Conservation (phyloP, 306 rosid genomes). For the Vigna reflexopilosa region DNA sequence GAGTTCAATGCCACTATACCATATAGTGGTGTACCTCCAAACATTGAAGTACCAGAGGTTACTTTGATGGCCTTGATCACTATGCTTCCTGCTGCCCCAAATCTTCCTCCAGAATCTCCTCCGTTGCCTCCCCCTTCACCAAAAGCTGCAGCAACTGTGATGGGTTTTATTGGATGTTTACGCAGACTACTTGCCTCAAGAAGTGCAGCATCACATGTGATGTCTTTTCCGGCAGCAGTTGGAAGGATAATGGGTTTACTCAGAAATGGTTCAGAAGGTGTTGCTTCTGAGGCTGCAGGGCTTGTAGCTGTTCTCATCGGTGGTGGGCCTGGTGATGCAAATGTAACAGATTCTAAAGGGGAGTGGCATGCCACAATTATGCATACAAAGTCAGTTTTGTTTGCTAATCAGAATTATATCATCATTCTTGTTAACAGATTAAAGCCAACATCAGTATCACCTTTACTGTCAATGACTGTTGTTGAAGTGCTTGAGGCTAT, state of each 20-base stretch:
- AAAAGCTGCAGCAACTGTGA: conserved; percentile 99
- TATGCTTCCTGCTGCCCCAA: conserved; percentile 97
- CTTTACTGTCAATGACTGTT: conserved; percentile 91
- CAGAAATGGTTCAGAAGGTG: conserved; percentile 97
- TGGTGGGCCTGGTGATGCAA: conserved; percentile 93
- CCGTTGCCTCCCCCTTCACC: conserved; percentile 99
- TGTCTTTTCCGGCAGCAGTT: conserved; percentile 99
- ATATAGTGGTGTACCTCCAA: conserved; percentile 76
- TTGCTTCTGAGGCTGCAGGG: conserved; percentile 96
- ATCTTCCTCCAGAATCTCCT: conserved; percentile 98
- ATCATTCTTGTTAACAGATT: conserved; percentile 89
- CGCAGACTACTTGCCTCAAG: conserved; percentile 91
- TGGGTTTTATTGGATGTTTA: conserved; percentile 93
- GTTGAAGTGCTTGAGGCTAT: conserved; percentile 98
- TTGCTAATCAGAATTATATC: conserved; percentile 78
- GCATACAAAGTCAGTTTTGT: conserved; percentile 97
- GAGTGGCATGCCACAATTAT: conserved; percentile 95
- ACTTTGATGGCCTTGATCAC: conserved; percentile 98
- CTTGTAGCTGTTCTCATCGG: conserved; percentile 95
- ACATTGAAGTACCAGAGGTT: conserved; percentile 97
- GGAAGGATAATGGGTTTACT: conserved; percentile 99
- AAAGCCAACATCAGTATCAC: conserved; percentile 93
- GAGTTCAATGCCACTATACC: conserved; percentile 98
- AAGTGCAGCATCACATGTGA: conserved; percentile 93
- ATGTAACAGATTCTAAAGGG: conserved; percentile 84